These are phyloP conservation scores for Cercospora sesami DNA, from an alignment of 2,329 filamentous ascomycete genomes.

Conservation along the genomic window DNA sequence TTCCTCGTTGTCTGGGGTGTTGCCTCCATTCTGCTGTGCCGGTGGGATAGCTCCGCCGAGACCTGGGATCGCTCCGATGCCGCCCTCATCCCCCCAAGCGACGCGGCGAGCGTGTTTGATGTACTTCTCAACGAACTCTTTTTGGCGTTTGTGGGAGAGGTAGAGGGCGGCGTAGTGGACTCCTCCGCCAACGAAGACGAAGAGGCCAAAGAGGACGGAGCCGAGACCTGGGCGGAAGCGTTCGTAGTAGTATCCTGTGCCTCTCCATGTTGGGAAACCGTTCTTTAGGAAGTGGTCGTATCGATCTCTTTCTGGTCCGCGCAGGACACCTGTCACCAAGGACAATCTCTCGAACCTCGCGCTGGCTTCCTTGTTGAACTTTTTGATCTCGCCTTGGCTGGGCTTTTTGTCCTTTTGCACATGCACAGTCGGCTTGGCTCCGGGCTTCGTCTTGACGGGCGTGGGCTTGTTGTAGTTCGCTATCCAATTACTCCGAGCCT, in stretches of 20 bases:
- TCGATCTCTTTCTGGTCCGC: conserved; percentile 74
- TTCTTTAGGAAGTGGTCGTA: conserved; percentile 94
- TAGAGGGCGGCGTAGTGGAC: conserved; percentile 84
- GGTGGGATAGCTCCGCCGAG: conserved; percentile 49
- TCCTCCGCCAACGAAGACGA: conserved; percentile 78
- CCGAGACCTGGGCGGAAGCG: conserved; percentile 89
- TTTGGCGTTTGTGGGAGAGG: conserved; percentile 85
- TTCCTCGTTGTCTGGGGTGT: conserved; percentile 44
- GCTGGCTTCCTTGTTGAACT: conserved; percentile 75
- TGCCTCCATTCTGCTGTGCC: conserved; percentile 42
- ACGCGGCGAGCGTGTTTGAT: conserved; percentile 83
- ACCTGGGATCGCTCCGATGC: conserved; percentile 66
- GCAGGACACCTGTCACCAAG: conserved; percentile 81
- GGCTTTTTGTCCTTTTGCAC: conserved; percentile 70
- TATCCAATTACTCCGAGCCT: conserved; percentile 81
- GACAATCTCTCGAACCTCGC: conserved; percentile 82
- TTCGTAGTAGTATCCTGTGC: conserved; percentile 96
- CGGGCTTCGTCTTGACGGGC: conserved; percentile 38
- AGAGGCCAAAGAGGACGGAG: conserved; percentile 76
- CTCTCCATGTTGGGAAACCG: conserved; percentile 95
- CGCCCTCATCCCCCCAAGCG: conserved; percentile 83
- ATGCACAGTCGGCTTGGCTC: conserved; percentile 61
- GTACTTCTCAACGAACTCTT: conserved; percentile 87
- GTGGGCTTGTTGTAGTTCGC: conserved; percentile 63
- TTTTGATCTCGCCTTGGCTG: conserved; percentile 70